phyloP scores from a whole-genome alignment of 2,329 filamentous ascomycete genomes.

The Didymella lethalis region DNA sequence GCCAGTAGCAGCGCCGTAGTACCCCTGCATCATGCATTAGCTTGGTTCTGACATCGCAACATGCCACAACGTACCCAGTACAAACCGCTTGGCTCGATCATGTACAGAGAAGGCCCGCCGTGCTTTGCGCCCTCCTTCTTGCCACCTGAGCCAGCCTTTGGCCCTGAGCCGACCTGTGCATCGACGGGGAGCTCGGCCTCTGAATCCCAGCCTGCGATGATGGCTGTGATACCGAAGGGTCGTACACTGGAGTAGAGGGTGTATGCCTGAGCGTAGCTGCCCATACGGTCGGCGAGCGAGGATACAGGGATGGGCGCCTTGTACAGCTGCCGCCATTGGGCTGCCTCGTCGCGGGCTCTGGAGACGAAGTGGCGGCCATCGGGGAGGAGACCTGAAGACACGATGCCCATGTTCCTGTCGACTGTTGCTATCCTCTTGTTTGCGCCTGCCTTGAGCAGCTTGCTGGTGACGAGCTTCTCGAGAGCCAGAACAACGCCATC shows the following conservation, averaged over 20 bases:
- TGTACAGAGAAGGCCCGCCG: constrained; percentile 93
- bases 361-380: constrained; percentile 95
- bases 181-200: constrained; percentile 86
- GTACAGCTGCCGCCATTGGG: constrained; percentile 90
- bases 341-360: constrained; percentile 91
- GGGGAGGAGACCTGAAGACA: constrained; percentile 91
- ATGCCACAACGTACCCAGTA: constrained; percentile 74
- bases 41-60: not conserved
- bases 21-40: constrained; percentile 65
- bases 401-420: constrained; percentile 91
- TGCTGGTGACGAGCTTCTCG: constrained; percentile 95
- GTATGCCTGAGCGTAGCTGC: constrained; percentile 95
- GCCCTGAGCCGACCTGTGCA: constrained; percentile 86
- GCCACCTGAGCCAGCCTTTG: constrained; percentile 80
- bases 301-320: constrained; percentile 91
- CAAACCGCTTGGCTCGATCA: constrained; percentile 96
- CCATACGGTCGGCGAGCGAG: constrained; percentile 90
- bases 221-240: constrained; percentile 95
- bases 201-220: constrained; percentile 91
- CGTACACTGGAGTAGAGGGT: constrained; percentile 97
- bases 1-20: constrained; percentile 96
- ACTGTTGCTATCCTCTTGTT: constrained; percentile 98
- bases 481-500: constrained; percentile 95
- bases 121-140: constrained; percentile 77
- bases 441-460: constrained; percentile 90